Evolutionary conservation across 257 asterid species (phyloP).

Genomic region (Salvia rosmarinus): DNA sequence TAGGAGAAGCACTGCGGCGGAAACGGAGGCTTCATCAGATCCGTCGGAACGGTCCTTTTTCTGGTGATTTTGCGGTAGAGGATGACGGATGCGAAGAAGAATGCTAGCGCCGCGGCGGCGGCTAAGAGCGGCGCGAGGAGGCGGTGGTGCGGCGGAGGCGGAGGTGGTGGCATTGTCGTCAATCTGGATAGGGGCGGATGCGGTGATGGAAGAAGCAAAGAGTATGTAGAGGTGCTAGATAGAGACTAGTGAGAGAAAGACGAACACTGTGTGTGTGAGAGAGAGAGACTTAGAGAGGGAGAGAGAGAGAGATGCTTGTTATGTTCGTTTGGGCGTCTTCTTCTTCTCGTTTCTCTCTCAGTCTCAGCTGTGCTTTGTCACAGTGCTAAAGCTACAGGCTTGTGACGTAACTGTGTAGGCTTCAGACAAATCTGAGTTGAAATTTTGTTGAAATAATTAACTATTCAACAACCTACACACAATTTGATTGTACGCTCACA

Average conservation of each 20-base stretch:
- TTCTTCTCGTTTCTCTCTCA: constrained; percentile 31
- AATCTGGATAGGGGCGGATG: constrained; percentile 16
- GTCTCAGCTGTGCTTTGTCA: constrained; percentile 47
- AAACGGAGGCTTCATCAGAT: constrained; percentile 70
- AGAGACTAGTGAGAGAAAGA: constrained; percentile 36
- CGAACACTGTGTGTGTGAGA: constrained; percentile 26
- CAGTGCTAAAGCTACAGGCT: constrained; percentile 41
- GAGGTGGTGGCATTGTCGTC: constrained; percentile 49
- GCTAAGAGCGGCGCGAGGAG: constrained; percentile 57
- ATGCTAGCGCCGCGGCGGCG: constrained; percentile 48
- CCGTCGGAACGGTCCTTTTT: constrained; percentile 77
- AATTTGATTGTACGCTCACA: no score
- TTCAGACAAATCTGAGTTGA: constrained; percentile 24
- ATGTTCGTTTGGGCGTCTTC: constrained; percentile 40
- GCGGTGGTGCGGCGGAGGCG: constrained; percentile 40
- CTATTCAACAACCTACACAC: not conserved
- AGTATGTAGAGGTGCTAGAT: constrained; percentile 34
- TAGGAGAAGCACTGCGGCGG: constrained; percentile 70
- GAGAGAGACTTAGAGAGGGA: no score
- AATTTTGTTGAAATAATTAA: not conserved
- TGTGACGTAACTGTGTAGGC: constrained; percentile 32
- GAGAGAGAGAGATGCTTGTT: constrained; percentile 36
- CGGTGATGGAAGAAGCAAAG: constrained; percentile 39
- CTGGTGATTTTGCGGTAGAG: constrained; percentile 69
- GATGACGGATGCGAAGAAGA: constrained; percentile 49